Base-by-base conservation (phyloP, 345 rosid genomes). In the Erodium maritimum region DNA sequence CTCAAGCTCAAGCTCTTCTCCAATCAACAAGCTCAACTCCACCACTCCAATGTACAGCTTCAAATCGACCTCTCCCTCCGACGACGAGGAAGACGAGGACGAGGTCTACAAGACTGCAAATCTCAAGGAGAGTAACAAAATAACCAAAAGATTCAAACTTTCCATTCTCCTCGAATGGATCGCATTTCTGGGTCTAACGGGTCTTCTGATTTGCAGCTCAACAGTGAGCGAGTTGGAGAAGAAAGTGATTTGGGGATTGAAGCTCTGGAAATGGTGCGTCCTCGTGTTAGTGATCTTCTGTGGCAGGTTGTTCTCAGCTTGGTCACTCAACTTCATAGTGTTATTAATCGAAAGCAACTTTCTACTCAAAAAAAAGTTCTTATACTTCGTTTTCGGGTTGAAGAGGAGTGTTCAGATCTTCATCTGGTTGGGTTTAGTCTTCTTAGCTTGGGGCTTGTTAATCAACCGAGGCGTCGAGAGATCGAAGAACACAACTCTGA, bases 351-450 rank as follows among this genome's bases (percentile, higher is more conserved):
- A 81, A 63, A 79, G 67, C 66, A 81, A 77, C 65, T 84, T 73
- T 55, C 55, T 79, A 77, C 76, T 81, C 21, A 79, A 67, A 64
- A 84, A 84, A 67, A 84, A 83, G 66, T 84, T 84, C 53, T 53
- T 84, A 29, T 84, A 84, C 62, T 84, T 82, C 60, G 80, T 84
- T 23, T 73, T 64, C 33, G 83, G 91, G 48, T 17, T 83, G 65
- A 81, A 71, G 62, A 71, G 24, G 60, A 83, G 84, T 69, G 82
- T 79, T 42, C 72, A 71, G 56, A 77, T 69, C 33, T 75, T 75
- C 37, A 33, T 77, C 25, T 83, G 84, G 86, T 55, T 84, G 21
- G 61, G 78, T 17, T 64, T 84, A 48, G 61, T 79, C 20, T 81
- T 81, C 50, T 18, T 77, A 54, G 78, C 86, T 33, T 81, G 90